These are phyloP conservation scores for Penicillium pancosmium DNA, from an alignment of 495 filamentous ascomycete species.

Conservation along the genomic window DNA sequence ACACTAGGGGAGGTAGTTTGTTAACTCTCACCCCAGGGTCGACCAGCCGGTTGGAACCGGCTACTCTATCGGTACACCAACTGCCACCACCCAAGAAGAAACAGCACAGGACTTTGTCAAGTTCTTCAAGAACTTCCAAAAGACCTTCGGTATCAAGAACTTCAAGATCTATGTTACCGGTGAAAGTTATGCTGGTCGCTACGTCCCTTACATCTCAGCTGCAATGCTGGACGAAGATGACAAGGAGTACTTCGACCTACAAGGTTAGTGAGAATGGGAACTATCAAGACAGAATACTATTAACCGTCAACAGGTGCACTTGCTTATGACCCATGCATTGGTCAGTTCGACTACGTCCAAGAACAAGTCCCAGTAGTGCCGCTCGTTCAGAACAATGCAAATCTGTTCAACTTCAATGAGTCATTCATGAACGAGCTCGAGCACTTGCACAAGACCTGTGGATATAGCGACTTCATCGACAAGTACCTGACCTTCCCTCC, in stretches of 20 bases:
- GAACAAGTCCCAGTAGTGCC: constrained; percentile 48
- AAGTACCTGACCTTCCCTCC: constrained; percentile 61
- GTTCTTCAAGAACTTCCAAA: constrained; percentile 66
- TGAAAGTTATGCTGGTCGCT: constrained; percentile 60
- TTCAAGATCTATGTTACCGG: constrained; percentile 65
- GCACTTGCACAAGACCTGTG: constrained; percentile 53
- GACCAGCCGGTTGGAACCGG: constrained; percentile 62
- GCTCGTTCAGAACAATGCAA: constrained; percentile 51
- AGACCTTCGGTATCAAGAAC: constrained; percentile 61
- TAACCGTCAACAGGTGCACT: constrained; percentile 35
- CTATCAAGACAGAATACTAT: not conserved
- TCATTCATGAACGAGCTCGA: constrained; percentile 54
- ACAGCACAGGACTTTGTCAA: constrained; percentile 61
- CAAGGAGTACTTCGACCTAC: constrained; percentile 50
- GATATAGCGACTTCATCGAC: constrained; percentile 57
- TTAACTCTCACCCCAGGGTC: constrained; percentile 33
- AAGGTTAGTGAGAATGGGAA: constrained; percentile 29
- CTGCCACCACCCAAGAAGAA: constrained; percentile 56
- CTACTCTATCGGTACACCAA: constrained; percentile 58
- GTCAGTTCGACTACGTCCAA: constrained; percentile 44
- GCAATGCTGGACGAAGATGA: constrained; percentile 54
- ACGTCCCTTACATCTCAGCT: constrained; percentile 58
- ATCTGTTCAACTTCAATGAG: constrained; percentile 60
- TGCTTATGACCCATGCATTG: constrained; percentile 46
- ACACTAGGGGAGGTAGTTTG: not conserved